Base-by-base conservation (phyloP, 2,329 filamentous ascomycete species). In the Monosporascus sp. region DNA sequence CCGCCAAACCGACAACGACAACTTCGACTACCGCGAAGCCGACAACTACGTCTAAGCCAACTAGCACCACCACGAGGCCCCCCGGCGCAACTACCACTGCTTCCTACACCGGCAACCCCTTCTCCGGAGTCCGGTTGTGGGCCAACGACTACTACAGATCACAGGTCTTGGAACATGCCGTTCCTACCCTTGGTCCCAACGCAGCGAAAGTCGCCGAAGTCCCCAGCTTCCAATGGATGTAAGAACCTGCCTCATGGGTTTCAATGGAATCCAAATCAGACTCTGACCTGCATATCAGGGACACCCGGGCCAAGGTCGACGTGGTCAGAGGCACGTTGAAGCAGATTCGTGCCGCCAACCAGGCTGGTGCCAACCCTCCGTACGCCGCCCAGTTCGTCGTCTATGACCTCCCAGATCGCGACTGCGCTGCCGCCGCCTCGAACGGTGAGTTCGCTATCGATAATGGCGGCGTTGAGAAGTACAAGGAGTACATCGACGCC, bases 351-450 rank as follows among this genome's bases (percentile, higher is more conserved):
- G 68, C 77, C 55, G 73, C 82, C 65, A 68, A 74, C 41, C 59
- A 65, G n/a, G 78, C 77, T 11, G 72, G 82, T 17, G 65, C 62
- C 20, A 70, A 76, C 40, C 73, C 78, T 51, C 71, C 70, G 54
- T 67, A 67, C 48, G 69, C 69, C 6, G 71, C 73, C 20, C 71
- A 70, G 58, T 73, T 82, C 48, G 79, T 83, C 56, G 75, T 84
- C 59, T 84, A 84, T 66, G 75, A 83, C 65, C 74, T 84, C 22
- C 80, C 80, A 24, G 79, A 81, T 59, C 78, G 80, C 68, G 80
- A 84, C 70, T 84, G 80, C 63, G 78, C 79, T 49, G 80, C 80
- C n/a, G 75, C 76, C 47, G 80, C 80, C 40, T 81, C 78, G 63
- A 83, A 83, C 67, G 80, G 80, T 66, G 80, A 83, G 67, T 77